phyloP scores from a whole-genome alignment of 768 basidiomycete genomes.

The Hydnum rufescens region DNA sequence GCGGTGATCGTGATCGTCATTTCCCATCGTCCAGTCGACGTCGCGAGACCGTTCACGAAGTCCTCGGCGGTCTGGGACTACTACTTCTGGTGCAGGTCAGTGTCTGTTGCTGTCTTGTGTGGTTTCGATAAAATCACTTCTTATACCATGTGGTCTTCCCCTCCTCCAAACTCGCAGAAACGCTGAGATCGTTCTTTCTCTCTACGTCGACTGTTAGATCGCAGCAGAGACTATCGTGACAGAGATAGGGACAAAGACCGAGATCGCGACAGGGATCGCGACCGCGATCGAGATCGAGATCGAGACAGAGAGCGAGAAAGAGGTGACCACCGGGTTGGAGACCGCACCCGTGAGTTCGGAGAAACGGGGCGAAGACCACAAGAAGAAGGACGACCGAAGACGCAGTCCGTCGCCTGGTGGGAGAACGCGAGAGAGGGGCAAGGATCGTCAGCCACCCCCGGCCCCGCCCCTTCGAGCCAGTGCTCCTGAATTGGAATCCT shows the following conservation, averaged over 20 bases:
- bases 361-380: background rate
- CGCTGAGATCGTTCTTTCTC: slow-evolving; percentile 14
- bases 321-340: slow-evolving; percentile 15
- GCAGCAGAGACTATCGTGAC: slow-evolving; percentile 21
- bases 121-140: no score
- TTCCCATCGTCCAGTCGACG: no score
- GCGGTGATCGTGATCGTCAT: no score
- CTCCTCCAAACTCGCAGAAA: background rate
- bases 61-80: no score
- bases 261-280: slow-evolving; percentile 22
- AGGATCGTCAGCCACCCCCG: background rate
- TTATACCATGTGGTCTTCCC: no score
- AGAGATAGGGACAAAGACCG: slow-evolving; percentile 28
- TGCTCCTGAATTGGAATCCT: background rate
- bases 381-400: background rate
- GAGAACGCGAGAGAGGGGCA: slow-evolving; percentile 7
- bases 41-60: no score
- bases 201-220: slow-evolving; percentile 46
- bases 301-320: slow-evolving; percentile 22
- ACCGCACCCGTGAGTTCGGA: background rate
- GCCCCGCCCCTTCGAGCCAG: background rate
- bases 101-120: no score
- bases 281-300: slow-evolving; percentile 18
- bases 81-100: no score
- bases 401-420: background rate